Evolutionary conservation across 2,329 filamentous ascomycete genomes (phyloP).

Genomic region (Aspergillus transmontanensis): DNA sequence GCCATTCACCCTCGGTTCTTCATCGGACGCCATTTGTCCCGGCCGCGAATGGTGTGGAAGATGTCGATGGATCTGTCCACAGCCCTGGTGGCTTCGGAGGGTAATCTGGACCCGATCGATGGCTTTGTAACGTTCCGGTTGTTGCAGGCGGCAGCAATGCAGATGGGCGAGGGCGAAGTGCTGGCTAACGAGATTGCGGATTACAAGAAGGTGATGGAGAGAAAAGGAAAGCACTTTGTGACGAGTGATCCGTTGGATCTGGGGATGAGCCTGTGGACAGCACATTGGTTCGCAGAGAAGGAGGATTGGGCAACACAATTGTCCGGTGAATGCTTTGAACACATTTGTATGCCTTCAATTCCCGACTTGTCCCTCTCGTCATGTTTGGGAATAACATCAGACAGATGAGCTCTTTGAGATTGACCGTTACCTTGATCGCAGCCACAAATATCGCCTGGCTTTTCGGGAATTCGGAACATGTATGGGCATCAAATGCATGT

Average conservation of each 20-base stretch:
- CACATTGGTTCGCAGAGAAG: constrained; percentile 51
- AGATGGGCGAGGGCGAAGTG: constrained; percentile 32
- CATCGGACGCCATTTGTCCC: constrained; percentile 32
- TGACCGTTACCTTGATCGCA: constrained; percentile 38
- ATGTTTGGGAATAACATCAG: constrained; percentile 2
- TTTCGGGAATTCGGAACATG: constrained; percentile 60
- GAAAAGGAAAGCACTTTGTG: constrained; percentile 47
- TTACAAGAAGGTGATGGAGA: constrained; percentile 53
- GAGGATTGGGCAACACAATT: constrained; percentile 54
- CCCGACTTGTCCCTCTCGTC: neutral
- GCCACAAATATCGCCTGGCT: constrained; percentile 45
- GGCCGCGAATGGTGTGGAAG: constrained; percentile 59
- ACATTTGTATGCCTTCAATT: constrained; percentile 32
- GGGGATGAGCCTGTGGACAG: constrained; percentile 62
- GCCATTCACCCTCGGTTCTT: constrained; percentile 59
- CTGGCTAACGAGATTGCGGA: constrained; percentile 56
- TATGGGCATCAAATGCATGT: constrained; percentile 50
- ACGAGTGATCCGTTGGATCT: constrained; percentile 58
- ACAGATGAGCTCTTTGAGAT: constrained; percentile 41
- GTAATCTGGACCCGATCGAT: constrained; percentile 59
- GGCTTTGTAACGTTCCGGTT: constrained; percentile 56
- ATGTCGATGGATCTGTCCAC: constrained; percentile 52
- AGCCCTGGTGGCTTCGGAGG: constrained; percentile 54
- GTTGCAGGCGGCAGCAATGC: constrained; percentile 47
- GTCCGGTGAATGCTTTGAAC: constrained; percentile 37